These are phyloP conservation scores for Dryas octopetala DNA, from an alignment of 306 rosid genomes.

Conservation along the genomic window DNA sequence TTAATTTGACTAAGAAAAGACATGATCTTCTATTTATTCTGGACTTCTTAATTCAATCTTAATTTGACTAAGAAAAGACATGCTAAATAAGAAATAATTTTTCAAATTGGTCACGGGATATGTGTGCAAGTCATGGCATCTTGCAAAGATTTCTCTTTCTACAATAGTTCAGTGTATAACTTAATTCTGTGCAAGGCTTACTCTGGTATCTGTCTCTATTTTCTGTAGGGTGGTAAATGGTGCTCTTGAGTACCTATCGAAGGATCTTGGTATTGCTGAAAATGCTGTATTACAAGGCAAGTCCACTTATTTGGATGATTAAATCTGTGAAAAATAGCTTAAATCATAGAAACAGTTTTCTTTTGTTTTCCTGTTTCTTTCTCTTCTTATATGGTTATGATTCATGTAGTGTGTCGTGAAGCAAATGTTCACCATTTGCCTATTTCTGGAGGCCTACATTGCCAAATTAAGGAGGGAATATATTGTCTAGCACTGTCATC, in stretches of 20 bases:
- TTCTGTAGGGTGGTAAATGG: constrained; percentile 89
- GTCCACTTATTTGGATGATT: background rate
- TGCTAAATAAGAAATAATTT: background rate
- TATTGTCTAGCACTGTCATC: background rate
- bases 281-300: constrained; percentile 77
- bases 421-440: background rate
- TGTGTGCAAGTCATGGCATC: background rate
- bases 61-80: background rate
- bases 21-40: constrained; percentile 22
- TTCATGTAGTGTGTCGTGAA: background rate
- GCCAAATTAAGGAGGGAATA: background rate
- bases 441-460: background rate
- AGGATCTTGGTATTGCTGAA: constrained; percentile 79
- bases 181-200: constrained; percentile 21
- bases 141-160: background rate
- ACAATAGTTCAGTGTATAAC: background rate
- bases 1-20: background rate
- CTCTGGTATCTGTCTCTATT: constrained; percentile 14
- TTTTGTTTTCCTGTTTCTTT: background rate
- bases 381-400: background rate
- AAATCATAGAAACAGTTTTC: background rate
- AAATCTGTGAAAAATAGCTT: background rate
- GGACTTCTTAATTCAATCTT: background rate
- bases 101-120: background rate
- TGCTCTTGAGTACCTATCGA: constrained; percentile 85